Base-by-base conservation (phyloP, 106 monocot species). In the Dioscorea alata region DNA sequence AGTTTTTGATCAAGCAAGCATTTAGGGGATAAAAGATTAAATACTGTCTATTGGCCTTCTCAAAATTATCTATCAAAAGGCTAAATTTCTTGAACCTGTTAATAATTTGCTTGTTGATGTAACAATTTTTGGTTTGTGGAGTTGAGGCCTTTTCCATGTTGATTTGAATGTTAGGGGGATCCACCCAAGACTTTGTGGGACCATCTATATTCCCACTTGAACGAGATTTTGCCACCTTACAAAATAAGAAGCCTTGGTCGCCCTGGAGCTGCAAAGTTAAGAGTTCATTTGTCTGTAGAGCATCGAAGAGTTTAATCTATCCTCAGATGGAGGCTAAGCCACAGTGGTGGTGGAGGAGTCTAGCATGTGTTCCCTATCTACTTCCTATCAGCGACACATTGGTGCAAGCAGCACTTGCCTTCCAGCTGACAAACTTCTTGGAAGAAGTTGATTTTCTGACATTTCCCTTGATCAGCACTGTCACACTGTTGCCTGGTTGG, bases 281-380 rank as follows among this genome's bases (percentile, higher is more conserved):
- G 54, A 8, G 5, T 21, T 66, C 50, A 50, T 21, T 66, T 1
- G 66, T 66, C 13, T 22, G 21, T 12, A n/a, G 50, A 66, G 66
- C 50, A 49, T 50, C 66, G 12, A 49, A 66, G 66, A 66, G 21
- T 50, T 49, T 66, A 19, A 49, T 42, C 49, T 12, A 66, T 49
- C 66, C 66, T 18, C 4, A 2, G 13, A 66, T 66, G 66, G 13
- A 15, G 10, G 19, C 20, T 12, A 66, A 51, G 23, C 66, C 66
- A 49, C 1, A 49, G 24, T 66, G 66, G 66, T 66, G 66, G 66
- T 50, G 66, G 66, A 66, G 66, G 66, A 66, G 66, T 24, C 23
- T 66, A 50, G 66, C 66, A 13, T 66, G 66, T 49, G 49, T 66
- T n/a, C 20, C 49, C 0, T 66, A 66, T 24, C 50, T 66, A 21